A percentile compares a stretch with the other conserved stretches of the same genome.
These are phyloP conservation scores for Trametes cingulata DNA, from an alignment of 768 basidiomycete genomes.

Conservation along the genomic window DNA sequence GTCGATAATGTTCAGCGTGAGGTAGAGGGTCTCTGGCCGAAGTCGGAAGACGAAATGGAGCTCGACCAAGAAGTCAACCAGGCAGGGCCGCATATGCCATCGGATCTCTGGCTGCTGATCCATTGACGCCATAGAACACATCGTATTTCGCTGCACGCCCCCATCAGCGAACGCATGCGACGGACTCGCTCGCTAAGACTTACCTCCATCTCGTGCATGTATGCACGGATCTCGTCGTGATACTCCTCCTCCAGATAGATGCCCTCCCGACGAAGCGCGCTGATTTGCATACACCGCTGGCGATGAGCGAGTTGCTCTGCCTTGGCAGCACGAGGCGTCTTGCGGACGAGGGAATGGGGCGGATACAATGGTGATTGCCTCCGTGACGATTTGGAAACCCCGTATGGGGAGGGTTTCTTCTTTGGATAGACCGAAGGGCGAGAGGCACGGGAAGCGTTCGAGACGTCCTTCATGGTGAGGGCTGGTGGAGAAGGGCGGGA, in stretches of 20 bases:
- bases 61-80: conserved; percentile 98
- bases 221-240: conserved; percentile 84
- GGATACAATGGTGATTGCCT: conserved; percentile 42
- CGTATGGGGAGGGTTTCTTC: conserved; percentile 84
- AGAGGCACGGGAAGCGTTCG: conserved; percentile 62
- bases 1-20: conserved; percentile 98
- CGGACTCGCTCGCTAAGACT: conserved; percentile 35
- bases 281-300: conserved; percentile 68
- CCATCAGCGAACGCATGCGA: background rate
- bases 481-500: conserved; percentile 5
- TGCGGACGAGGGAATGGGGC: conserved; percentile 53
- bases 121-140: conserved; percentile 94
- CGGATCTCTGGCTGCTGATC: conserved; percentile 98
- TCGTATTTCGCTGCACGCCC: conserved; percentile 66
- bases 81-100: conserved; percentile 99
- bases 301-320: conserved; percentile 60
- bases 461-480: conserved; percentile 77
- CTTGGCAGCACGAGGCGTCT: conserved; percentile 69
- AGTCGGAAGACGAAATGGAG: conserved; percentile 97
- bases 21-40: conserved; percentile 97
- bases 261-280: conserved; percentile 68
- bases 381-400: conserved; percentile 68
- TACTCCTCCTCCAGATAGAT: conserved; percentile 94
- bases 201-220: conserved; percentile 99
- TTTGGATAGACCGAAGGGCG: conserved; percentile 72